phyloP scores from a whole-genome alignment of 2,329 filamentous ascomycete species.

The Aschersonia sp. region DNA sequence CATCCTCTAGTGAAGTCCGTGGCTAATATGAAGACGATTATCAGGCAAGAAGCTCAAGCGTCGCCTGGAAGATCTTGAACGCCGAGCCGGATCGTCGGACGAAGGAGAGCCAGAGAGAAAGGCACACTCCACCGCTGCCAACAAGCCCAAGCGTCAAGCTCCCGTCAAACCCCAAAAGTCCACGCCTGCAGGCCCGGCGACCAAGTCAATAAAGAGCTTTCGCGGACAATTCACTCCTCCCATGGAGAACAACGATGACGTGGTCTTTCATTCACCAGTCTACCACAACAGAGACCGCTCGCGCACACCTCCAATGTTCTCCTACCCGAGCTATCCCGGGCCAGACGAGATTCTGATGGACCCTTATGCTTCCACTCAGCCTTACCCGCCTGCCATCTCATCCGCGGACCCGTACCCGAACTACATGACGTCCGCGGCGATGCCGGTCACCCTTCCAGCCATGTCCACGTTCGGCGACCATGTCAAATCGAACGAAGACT shows the following conservation, averaged over 20 bases:
- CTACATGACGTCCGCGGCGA: constrained; percentile 36
- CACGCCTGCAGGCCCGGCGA: constrained; percentile 12
- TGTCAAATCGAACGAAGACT: constrained; percentile 36
- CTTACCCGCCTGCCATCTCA: constrained; percentile 34
- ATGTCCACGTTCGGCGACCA: constrained; percentile 49
- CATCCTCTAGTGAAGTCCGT: no score
- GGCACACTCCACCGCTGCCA: constrained; percentile 14
- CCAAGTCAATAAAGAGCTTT: constrained; percentile 22
- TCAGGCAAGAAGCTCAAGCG: constrained; percentile 86
- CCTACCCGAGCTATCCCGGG: constrained; percentile 51
- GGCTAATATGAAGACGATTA: no score
- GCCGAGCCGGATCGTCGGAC: constrained; percentile 47
- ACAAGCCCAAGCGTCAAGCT: constrained; percentile 24
- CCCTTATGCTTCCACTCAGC: constrained; percentile 38
- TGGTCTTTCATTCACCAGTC: constrained; percentile 37
- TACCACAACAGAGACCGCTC: constrained; percentile 56
- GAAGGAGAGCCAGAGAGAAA: constrained; percentile 30
- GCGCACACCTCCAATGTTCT: constrained; percentile 55
- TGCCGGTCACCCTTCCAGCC: constrained; percentile 47
- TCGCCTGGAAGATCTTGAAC: constrained; percentile 72
- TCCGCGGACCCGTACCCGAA: constrained; percentile 37
- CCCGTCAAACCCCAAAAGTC: constrained; percentile 10
- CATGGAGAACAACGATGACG: constrained; percentile 47
- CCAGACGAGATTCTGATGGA: constrained; percentile 50
- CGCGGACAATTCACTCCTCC: constrained; percentile 47